phyloP scores from a whole-genome alignment of 805 yeast species.

The Pichia thaimueangensis region DNA sequence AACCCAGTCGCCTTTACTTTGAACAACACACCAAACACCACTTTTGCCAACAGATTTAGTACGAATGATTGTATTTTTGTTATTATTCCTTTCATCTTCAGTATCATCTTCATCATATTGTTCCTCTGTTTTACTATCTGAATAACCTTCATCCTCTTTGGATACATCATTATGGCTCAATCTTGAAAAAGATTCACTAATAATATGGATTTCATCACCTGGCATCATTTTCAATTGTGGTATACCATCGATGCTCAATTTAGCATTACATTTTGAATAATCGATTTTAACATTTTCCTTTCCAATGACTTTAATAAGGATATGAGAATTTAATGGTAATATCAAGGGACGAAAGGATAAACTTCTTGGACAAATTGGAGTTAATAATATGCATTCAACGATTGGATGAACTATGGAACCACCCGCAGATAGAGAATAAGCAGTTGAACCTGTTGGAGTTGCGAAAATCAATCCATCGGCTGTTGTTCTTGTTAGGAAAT shows the following conservation, averaged over 20 bases:
- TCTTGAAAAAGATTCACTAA: conserved; percentile 59
- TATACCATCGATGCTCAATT: conserved; percentile 78
- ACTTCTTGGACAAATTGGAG: conserved; percentile 91
- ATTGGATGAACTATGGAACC: conserved; percentile 90
- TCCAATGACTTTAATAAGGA: conserved; percentile 54
- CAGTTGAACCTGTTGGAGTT: conserved; percentile 95
- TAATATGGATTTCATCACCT: conserved; percentile 76
- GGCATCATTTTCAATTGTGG: conserved; percentile 60
- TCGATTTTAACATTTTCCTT: conserved; percentile 31
- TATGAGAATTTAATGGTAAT: conserved; percentile 71
- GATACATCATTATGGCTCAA: conserved; percentile 26
- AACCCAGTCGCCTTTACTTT: conserved; percentile 85
- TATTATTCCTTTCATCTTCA: conserved; percentile 4
- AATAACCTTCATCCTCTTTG: conserved; percentile 21
- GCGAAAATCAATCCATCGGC: conserved; percentile 85
- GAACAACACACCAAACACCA: conserved; percentile 86
- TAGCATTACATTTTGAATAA: conserved; percentile 32
- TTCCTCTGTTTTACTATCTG: too few species aligned
- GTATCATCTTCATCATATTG: neutral
- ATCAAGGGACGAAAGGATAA: conserved; percentile 85
- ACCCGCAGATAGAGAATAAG: conserved; percentile 83
- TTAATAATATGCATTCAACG: conserved; percentile 72
- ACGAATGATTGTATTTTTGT: too few species aligned
- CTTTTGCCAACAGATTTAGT: conserved; percentile 21
- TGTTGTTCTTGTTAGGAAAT: conserved; percentile 79